Conservation (phyloP, 2,329 filamentous ascomycete species). For the Fusarium udum region DNA sequence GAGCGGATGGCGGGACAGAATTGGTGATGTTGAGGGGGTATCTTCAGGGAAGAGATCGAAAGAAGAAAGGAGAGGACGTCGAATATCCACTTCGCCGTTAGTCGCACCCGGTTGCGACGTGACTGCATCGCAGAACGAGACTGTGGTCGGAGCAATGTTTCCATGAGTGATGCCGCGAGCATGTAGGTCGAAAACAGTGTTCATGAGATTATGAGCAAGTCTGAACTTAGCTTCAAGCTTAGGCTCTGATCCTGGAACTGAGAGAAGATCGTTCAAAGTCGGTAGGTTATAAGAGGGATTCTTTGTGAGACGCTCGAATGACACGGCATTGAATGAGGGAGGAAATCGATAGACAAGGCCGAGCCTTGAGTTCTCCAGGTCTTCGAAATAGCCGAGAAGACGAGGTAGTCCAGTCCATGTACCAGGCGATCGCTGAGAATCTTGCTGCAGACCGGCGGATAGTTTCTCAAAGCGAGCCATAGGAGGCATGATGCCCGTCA, state of each 20-base stretch:
- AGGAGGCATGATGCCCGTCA: conserved; percentile 70
- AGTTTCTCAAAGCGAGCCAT: conserved; percentile 73
- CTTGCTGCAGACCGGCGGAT: conserved; percentile 65
- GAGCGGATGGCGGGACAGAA: conserved; percentile 68
- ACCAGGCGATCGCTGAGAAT: conserved; percentile 60
- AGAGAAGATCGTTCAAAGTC: conserved; percentile 64
- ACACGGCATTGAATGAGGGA: conserved; percentile 67
- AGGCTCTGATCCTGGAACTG: conserved; percentile 65
- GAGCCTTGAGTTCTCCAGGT: conserved; percentile 73
- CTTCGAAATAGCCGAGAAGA: conserved; percentile 77
- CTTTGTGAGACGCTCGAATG: conserved; percentile 61
- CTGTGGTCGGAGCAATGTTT: conserved; percentile 72
- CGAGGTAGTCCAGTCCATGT: conserved; percentile 71
- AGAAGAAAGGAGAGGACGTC: conserved; percentile 74
- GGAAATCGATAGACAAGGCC: conserved; percentile 81
- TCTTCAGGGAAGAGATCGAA: conserved; percentile 73
- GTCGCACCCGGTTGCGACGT: conserved; percentile 53
- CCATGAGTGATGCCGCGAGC: conserved; percentile 75
- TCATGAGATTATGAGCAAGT: conserved; percentile 76
- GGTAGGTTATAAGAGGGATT: conserved; percentile 61
- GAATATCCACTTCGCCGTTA: conserved; percentile 66
- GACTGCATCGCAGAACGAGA: conserved; percentile 69
- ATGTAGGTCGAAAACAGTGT: conserved; percentile 79
- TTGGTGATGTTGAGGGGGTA: conserved; percentile 18
- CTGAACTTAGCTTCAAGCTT: conserved; percentile 80